Base-by-base conservation (phyloP, 495 filamentous ascomycete genomes). In the Aspergillus coremiiformis region DNA sequence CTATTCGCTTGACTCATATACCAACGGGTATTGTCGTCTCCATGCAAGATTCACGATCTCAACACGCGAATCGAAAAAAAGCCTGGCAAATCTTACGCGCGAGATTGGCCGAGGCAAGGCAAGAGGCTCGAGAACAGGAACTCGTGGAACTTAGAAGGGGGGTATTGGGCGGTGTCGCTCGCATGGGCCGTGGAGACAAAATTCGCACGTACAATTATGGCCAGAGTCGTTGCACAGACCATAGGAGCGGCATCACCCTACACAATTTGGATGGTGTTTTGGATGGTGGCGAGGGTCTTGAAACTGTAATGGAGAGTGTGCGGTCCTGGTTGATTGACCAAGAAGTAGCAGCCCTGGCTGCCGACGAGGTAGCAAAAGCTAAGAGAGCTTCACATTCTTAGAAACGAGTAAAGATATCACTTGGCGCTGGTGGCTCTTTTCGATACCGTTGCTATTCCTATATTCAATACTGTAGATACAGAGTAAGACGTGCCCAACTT, bases 201-300 rank as follows among this genome's bases (percentile, higher is more conserved):
- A 80, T 98, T 54, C 73, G 93, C 54, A 98, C 93, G 2, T 98
- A 98, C 65, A 95, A 97, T 70, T 98, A 84, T 73, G 80, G 81
- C 27, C 94, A 98, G 69, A 89, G 90, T 67, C 77, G 93, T 45
- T 90, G 94, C 55, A 96, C 93, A 2, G 93, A 98, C 73, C 93
- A 98, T 68, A 76, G 93, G 23, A 88, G 84, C 63, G 92, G 91
- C 2, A 63, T 89, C 26, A 90, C 86, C 44, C 70, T 93, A 12
- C 83, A 93, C 64, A 86, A 93, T 66, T 69, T 98, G 48, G 84
- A 86, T 44, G 82, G 86, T 62, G 85, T 96, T 27, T 75, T 96
- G 51, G 78, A 77, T 35, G 87, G 87, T 11, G 84, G 85, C 11
- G 76, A 83, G 48, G 78, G 72, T 0, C 61, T 97, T 39, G 87